Percentiles rank a stretch among this genome's conserved stretches.
phyloP scores from a whole-genome alignment of 2,329 filamentous ascomycete species.

The Ploettnerulaceae sp. region DNA sequence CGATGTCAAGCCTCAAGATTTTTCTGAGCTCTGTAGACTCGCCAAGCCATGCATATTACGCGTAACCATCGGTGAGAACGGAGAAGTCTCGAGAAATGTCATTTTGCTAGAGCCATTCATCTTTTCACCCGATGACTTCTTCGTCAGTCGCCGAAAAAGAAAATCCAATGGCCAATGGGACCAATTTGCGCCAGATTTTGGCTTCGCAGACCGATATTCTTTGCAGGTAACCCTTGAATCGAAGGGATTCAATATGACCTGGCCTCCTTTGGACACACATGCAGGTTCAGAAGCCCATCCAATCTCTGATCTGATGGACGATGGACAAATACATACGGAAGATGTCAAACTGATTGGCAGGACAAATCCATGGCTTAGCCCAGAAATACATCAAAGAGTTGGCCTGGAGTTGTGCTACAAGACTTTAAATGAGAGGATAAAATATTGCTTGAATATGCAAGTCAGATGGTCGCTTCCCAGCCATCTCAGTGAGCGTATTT shows the following conservation, averaged over 20 bases:
- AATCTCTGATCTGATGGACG: not conserved
- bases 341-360: slow-evolving; percentile 11
- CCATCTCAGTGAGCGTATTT: not conserved
- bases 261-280: slow-evolving; percentile 24
- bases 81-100: slow-evolving; percentile 16
- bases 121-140: slow-evolving; percentile 19
- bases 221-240: slow-evolving; percentile 19
- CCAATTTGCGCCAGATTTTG: slow-evolving; percentile 7
- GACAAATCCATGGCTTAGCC: not conserved
- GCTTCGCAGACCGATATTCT: slow-evolving; percentile 23
- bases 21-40: slow-evolving; percentile 11
- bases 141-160: slow-evolving; percentile 18
- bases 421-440: slow-evolving; percentile 5
- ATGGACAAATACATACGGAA: slow-evolving; percentile 3
- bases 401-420: slow-evolving; percentile 6
- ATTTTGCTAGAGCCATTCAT: slow-evolving; percentile 20
- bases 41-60: slow-evolving; percentile 13
- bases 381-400: not conserved
- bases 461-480: slow-evolving; percentile 26
- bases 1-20: slow-evolving; percentile 10
- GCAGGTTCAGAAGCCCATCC: slow-evolving; percentile 4
- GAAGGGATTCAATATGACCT: slow-evolving; percentile 15
- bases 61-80: slow-evolving; percentile 11
- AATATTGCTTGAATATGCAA: slow-evolving; percentile 17
- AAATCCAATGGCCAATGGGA: slow-evolving; percentile 15